Conservation (phyloP, 2,329 filamentous ascomycete species). For the Beauveria caledonica region DNA sequence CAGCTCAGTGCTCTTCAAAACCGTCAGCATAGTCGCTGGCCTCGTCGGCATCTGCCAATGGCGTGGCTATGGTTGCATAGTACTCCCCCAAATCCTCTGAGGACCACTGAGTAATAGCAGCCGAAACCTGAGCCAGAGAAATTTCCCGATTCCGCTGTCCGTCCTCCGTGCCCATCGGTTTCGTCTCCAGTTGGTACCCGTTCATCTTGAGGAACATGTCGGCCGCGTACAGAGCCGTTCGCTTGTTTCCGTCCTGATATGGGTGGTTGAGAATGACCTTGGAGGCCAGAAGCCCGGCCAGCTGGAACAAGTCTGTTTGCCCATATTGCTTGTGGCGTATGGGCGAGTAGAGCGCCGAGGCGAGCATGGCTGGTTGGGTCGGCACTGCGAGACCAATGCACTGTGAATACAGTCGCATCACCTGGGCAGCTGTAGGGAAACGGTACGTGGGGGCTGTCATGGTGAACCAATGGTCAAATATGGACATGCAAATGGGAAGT, state of each 20-base stretch:
- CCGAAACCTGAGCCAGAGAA: slow-evolving; percentile 13
- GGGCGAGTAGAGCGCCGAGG: slow-evolving; percentile 15
- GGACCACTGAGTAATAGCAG: slow-evolving; percentile 15
- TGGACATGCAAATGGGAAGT: too few relatives aligned
- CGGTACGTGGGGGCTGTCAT: neutral
- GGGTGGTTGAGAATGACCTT: slow-evolving; percentile 18
- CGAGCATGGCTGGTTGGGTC: slow-evolving; percentile 14
- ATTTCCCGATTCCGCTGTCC: slow-evolving; percentile 9
- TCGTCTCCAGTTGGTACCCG: slow-evolving; percentile 14
- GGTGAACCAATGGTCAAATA: too few relatives aligned
- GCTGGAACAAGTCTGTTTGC: slow-evolving; percentile 14
- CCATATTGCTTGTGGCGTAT: slow-evolving; percentile 14
- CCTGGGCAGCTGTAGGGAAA: slow-evolving; percentile 13
- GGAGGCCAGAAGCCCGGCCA: slow-evolving; percentile 16
- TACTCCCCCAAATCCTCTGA: slow-evolving; percentile 14
- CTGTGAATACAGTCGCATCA: slow-evolving; percentile 8
- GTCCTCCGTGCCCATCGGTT: neutral
- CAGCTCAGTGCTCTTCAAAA: too few relatives aligned
- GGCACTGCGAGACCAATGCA: slow-evolving; percentile 6
- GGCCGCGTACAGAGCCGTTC: slow-evolving; percentile 14
- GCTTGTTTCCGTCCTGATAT: slow-evolving; percentile 17
- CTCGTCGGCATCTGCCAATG: neutral
- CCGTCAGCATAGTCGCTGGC: too few relatives aligned
- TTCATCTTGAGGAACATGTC: slow-evolving; percentile 18
- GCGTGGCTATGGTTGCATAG: slow-evolving; percentile 12